Evolutionary conservation across 768 basidiomycete genomes (phyloP), one percentile per base, ranked within the genome.

Genomic region (Myochromella boudieri): DNA sequence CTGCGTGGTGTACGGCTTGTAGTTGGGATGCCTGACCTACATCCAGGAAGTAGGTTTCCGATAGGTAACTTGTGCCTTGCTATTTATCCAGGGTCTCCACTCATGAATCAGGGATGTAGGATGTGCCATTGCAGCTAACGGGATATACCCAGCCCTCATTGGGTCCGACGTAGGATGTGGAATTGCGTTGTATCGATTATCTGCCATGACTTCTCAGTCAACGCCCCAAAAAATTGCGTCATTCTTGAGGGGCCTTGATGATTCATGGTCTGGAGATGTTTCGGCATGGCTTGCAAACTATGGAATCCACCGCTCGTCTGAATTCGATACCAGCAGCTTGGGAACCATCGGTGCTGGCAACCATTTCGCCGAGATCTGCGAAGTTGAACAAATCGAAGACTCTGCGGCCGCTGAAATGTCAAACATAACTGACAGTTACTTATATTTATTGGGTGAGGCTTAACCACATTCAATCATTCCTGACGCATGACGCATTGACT

Each of bases 111-210:
- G n/a, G 17, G 11, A 7, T 43, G 9, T 51, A 60, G 69, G 67
- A 28, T 68, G 66, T 43, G 65, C 65, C 14, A 56, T 67, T 40
- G 62, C 60, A n/a, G 52, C 63, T 14, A 62, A 70, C 25, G 69
- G 67, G 15, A 56, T 71, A 33, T 71, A 68, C 42, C 69, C 71
- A 22, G 67, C 70, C 12, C 57, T 71, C 28, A 69, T 72, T 28
- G 68, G 68, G 21, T 65, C 64, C 1, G 70, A 71, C 46, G 63
- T 69, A 29, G 69, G 69, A 8, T 72, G 69, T 51, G 70, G 66
- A 22, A 69, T 70, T 27, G 64, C 64, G 0, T 43, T 72, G 6
- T 71, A 69, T 48, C 58, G 60, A 33, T 39, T 69, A 11, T 60
- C 61, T 18, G 21, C 61, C 6, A 62, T 59, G 7, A 59, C 56